Base-by-base conservation (phyloP, 148 eudicot species). In the Rhododendron henanense region DNA sequence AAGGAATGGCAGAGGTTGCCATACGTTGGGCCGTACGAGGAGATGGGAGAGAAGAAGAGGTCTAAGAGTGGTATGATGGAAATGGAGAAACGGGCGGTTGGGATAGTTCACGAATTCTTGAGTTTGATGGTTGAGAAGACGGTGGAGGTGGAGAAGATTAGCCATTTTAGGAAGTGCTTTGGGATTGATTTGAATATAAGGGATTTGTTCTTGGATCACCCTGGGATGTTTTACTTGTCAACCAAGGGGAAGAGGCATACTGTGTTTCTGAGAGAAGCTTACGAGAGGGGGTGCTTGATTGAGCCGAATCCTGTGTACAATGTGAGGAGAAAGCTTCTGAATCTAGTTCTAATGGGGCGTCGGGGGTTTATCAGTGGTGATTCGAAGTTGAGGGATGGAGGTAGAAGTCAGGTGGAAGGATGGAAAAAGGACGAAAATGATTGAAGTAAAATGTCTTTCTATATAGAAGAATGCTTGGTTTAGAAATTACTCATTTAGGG, bases 141-240 rank as follows among this genome's bases (percentile, higher is more conserved):
- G 91, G 93, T 95, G 83, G 99, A 95, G 89, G 99, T 97, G 87
- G 99, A 97, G 95, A 95, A 95, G 91, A 93, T 97, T 47, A 97
- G 96, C 81, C 99, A 97, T 63, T 97, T 97, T 84, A 93, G 98
- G 88, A 93, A 92, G 71, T 97, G 94, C 85, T 97, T 97, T 87
- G 99, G 95, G 81, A 93, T 97, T 84, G 95, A 97, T 69, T 91
- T 94, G 85, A 97, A 97, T 85, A 86, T 97, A 33, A 90, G 99
- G 91, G 99, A 97, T 87, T 86, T 97, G 85, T 97, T 97, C 85
- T 82, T 97, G 88, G 99, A 97, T 87, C 98, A 97, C 85, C 99
- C 99, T 5, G 99, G 99, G 65, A 95, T 97, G 73, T 97, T 97
- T 88, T 97, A 97, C 87, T 81, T 97, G 85, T 97, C 99, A 1